Evolutionary conservation across 768 basidiomycete species (phyloP), one percentile per base, ranked within the genome.

Genomic region (Lanmaoa pseudosensibilis): DNA sequence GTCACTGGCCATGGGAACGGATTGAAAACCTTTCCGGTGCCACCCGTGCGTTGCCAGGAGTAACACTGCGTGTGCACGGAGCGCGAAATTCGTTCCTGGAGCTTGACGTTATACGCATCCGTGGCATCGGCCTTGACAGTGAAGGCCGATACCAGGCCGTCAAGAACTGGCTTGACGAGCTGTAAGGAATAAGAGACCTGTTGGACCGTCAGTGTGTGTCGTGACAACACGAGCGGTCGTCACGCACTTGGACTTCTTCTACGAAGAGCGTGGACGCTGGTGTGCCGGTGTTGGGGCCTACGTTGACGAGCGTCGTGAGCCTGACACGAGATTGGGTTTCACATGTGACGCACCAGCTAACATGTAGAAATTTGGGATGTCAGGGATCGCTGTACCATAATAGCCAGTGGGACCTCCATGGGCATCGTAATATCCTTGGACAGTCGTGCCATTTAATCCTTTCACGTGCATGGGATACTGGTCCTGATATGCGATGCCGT

Each of bases 21-120:
- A 46, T 62, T 69, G 32, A 67, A 71, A 8, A 73, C 60, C 55
- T 74, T 78, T 5, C 78, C 78, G 7, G 51, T 67, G 7, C 72
- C 68, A 9, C 68, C 69, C 1, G 63, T 65, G 2, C 74, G 74
- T 58, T 78, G 76, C 77, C 77, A 81, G 13, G 78, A 78, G 19
- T 58, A 48, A 57, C 76, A 79, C 10, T 69, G 61, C 34, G 64
- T 38, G 19, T 69, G 71, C 46, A 64, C 60, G 9, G 59, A 60
- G 15, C 39, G 61, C 34, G 65, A 58, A 6, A 69, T 6, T 5
- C 58, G 47, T 44, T 45, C 49, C 47, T 69, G 63, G 23, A 69
- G 39, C 16, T 52, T 58, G 32, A 41, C 58, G 21, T 74, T 74
- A 54, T 69, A 68, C 11, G 58, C 58, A 44, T 71, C 65, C 46